Conservation (phyloP, 768 basidiomycete genomes). For the Suillus subaureus region DNA sequence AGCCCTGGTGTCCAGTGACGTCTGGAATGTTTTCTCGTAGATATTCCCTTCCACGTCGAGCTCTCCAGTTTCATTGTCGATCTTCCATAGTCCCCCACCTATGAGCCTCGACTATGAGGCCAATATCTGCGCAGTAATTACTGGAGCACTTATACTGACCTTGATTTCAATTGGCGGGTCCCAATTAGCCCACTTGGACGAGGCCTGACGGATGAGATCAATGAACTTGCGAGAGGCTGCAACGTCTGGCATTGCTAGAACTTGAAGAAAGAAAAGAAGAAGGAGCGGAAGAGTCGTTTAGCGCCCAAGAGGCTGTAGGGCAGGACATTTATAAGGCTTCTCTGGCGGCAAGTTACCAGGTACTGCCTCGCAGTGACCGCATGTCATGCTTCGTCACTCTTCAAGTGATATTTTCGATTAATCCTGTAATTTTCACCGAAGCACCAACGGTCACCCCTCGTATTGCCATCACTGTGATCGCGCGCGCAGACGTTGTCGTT, state of each 20-base stretch:
- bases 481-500: conserved; percentile 13
- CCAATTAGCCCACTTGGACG: conserved; percentile 43
- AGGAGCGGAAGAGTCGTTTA: not conserved
- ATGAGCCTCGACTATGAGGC: not conserved
- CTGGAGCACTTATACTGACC: conserved; percentile 20
- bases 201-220: conserved; percentile 33
- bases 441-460: conserved; percentile 18
- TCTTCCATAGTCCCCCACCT: conserved; percentile 38
- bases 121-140: not conserved
- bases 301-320: not conserved
- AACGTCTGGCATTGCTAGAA: conserved; percentile 9
- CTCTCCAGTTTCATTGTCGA: conserved; percentile 33
- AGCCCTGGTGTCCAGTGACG: conserved; percentile 14
- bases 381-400: not conserved
- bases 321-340: not conserved
- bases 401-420: not conserved
- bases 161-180: conserved; percentile 36
- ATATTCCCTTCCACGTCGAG: conserved; percentile 35
- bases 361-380: not conserved
- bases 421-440: conserved; percentile 17
- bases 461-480: conserved; percentile 23
- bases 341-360: conserved; percentile 5
- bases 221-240: conserved; percentile 32
- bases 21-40: conserved; percentile 26
- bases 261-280: not conserved